A percentile compares a stretch with the other conserved stretches of the same genome.
phyloP scores from a whole-genome alignment of 441 rosid genomes.

The Pelargonium australe region DNA sequence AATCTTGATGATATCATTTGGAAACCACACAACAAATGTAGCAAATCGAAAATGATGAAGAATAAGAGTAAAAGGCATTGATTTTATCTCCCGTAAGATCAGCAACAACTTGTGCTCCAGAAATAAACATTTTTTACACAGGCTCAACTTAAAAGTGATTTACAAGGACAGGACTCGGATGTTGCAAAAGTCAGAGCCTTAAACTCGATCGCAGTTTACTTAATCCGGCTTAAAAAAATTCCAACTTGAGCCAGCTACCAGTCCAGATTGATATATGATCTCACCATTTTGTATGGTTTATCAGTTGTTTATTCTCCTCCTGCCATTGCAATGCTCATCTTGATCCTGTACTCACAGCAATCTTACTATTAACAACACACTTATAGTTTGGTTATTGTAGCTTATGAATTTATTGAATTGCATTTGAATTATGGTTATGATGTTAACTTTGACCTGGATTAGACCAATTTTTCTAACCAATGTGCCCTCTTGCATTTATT shows the following conservation, averaged over 20 bases:
- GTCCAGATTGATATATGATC: background rate
- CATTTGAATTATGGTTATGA: too few relatives aligned
- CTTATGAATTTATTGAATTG: too few relatives aligned
- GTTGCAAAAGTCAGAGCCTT: background rate
- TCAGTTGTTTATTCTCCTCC: background rate
- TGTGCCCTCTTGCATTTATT: too few relatives aligned
- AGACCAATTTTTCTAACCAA: too few relatives aligned
- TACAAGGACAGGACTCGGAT: background rate
- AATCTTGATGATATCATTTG: slow-evolving; percentile 88
- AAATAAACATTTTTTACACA: background rate
- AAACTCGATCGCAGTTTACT: background rate
- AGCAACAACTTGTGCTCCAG: background rate
- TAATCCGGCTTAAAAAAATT: background rate
- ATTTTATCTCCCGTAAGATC: slow-evolving; percentile 10
- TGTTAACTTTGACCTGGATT: too few relatives aligned
- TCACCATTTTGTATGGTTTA: background rate
- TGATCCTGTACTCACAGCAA: too few relatives aligned
- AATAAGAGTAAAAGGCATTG: slow-evolving; percentile 61
- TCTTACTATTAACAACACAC: too few relatives aligned
- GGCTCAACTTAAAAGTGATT: background rate
- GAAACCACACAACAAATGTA: slow-evolving; percentile 65
- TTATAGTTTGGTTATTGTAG: too few relatives aligned
- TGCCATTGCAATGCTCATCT: background rate
- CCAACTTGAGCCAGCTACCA: background rate
- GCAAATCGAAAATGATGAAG: slow-evolving; percentile 47